These are phyloP conservation scores for Daldinia caldariorum DNA, from an alignment of 495 filamentous ascomycete species.

Conservation along the genomic window DNA sequence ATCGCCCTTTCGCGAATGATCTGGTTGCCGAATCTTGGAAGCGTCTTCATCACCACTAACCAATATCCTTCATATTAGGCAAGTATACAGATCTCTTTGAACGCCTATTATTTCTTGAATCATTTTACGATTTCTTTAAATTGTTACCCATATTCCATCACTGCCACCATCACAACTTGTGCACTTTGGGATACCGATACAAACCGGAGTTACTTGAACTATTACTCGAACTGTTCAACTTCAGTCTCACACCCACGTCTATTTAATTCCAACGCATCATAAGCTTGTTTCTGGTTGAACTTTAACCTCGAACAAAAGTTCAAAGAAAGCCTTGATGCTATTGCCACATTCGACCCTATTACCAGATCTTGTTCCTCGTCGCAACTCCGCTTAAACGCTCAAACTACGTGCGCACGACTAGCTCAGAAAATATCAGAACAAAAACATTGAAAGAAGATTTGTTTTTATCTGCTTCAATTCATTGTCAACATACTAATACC, in stretches of 20 bases:
- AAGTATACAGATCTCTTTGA: constrained; percentile 10
- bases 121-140: background rate
- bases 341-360: background rate
- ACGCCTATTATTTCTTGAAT: background rate
- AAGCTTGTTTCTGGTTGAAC: background rate
- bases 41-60: constrained; percentile 11
- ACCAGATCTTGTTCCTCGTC: background rate
- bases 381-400: background rate
- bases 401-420: background rate
- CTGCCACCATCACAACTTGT: background rate
- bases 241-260: background rate
- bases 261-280: background rate
- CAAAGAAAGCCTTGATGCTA: background rate
- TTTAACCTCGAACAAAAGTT: background rate
- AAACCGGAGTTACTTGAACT: constrained; percentile 17
- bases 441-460: background rate
- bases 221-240: constrained; percentile 6
- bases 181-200: constrained; percentile 11
- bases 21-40: constrained; percentile 15
- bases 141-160: background rate
- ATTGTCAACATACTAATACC: constrained; percentile 30
- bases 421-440: background rate
- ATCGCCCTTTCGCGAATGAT: constrained; percentile 22
- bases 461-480: background rate
- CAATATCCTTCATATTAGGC: constrained; percentile 24